Evolutionary conservation across 2,329 filamentous ascomycete species (phyloP), one percentile per base, ranked within the genome.

Genomic region (Trichoderma polysporum): DNA sequence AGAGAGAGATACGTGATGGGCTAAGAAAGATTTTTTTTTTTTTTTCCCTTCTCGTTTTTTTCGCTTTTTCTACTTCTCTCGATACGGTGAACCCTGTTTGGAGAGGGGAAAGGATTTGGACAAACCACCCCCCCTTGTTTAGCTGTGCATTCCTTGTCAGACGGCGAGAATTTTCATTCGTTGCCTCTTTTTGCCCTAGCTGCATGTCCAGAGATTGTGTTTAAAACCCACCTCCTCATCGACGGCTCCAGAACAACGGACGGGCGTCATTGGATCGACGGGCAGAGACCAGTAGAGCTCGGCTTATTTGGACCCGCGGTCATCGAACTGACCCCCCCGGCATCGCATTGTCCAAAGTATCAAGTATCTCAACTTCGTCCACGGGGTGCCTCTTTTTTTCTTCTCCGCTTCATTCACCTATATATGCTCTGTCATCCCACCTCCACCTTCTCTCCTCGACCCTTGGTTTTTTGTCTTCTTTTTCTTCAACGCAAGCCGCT

Each of bases 201-300:
- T 52, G 31, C 57, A 47, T 60, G 39, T 62, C 31, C n/a, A 53
- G 54, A 19, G 37, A 53, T 64, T 56, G 37, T 22, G 41, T 22
- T 19, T 64, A n/a, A 29, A 45, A 63, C 60, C 49, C 29, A 54
- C 49, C 35, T 22, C 53, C 17, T 41, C 60, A 45, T 53, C 35
- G 47, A 45, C 29, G 47, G 47, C 60, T 63, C 49, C 60, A 63
- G 49, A 63, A 45, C 39, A 64, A 64, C 50, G 29, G 37, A 29
- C 35, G 37, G 41, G 50, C 60, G 19, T 47, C 50, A 53, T 56
- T 64, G 60, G 60, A 64, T 64, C 60, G 37, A 45, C 60, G 19
- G 53, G 41, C 53, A 56, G 12, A 39, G 12, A 47, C 37, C 37
- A 56, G 27, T 45, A 47, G 50, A 37, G 60, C 60, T 64, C 60